Evolutionary conservation across 1,284 basidiomycete species (phyloP).

Genomic region (Naganishia sp.): DNA sequence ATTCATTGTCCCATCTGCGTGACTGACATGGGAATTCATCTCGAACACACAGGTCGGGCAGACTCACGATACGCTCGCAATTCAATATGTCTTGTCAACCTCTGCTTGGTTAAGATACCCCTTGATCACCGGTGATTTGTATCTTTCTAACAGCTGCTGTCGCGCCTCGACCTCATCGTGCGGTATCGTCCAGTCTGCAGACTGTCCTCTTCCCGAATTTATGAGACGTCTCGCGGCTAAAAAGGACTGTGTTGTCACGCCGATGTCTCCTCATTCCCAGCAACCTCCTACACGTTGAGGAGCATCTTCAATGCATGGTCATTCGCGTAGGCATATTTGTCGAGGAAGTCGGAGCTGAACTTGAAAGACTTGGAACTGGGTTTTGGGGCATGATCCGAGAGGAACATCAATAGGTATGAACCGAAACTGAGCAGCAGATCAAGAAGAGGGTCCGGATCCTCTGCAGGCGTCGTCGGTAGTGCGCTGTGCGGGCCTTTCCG

Average conservation of each 20-base stretch:
- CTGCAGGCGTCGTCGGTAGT: conserved; percentile 6
- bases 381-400: neutral
- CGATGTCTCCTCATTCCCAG: neutral
- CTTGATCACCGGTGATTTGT: conserved; percentile 9
- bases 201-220: neutral
- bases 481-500: neutral
- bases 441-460: neutral
- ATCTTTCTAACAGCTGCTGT: conserved; percentile 11
- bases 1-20: conserved; percentile 9
- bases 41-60: too few species aligned
- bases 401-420: conserved; percentile 1
- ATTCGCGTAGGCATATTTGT: conserved; percentile 7
- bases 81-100: conserved; percentile 5
- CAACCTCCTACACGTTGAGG: neutral
- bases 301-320: neutral
- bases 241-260: neutral
- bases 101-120: neutral
- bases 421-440: neutral
- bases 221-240: conserved; percentile 4
- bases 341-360: neutral
- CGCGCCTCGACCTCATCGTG: conserved; percentile 3
- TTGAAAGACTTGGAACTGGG: neutral
- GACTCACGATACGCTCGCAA: neutral
- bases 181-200: conserved; percentile 6
- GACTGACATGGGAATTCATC: too few species aligned